Percentiles rank a stretch among this genome's conserved stretches.
Evolutionary conservation across 2,329 filamentous ascomycete genomes (phyloP).

Genomic region (Hymenoscyphus infarciens): DNA sequence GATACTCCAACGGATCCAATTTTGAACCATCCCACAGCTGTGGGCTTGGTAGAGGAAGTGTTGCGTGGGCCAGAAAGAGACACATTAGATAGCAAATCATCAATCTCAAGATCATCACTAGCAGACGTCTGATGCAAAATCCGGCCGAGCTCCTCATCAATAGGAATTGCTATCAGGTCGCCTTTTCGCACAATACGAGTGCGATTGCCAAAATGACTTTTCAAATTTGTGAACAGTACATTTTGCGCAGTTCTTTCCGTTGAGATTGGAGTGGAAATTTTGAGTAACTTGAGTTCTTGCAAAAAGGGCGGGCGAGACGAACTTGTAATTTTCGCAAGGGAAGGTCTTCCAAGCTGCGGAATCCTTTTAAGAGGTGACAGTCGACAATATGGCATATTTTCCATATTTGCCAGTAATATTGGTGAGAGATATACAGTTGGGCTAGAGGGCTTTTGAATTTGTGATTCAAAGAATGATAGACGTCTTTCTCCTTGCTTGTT

Average conservation of each 20-base stretch:
- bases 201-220: conserved; percentile 81
- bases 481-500: conserved; percentile 50
- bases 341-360: conserved; percentile 46
- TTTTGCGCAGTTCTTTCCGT: conserved; percentile 83
- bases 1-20: conserved; percentile 68
- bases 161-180: conserved; percentile 82
- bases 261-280: conserved; percentile 83
- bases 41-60: conserved; percentile 34
- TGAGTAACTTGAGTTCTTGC: conserved; percentile 79
- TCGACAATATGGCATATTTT: conserved; percentile 72
- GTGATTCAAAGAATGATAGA: conserved; percentile 64
- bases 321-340: conserved; percentile 53
- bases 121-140: conserved; percentile 71
- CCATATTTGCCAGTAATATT: conserved; percentile 80
- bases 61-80: conserved; percentile 46
- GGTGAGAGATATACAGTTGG: conserved; percentile 76
- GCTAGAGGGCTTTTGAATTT: conserved; percentile 57
- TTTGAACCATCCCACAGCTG: conserved; percentile 84
- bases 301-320: conserved; percentile 56
- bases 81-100: conserved; percentile 57
- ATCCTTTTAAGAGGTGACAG: conserved; percentile 65
- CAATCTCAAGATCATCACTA: conserved; percentile 60
- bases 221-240: conserved; percentile 79
- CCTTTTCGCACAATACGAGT: conserved; percentile 79
- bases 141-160: conserved; percentile 80